Base-by-base conservation (phyloP, 2,329 filamentous ascomycete species). In the Diaporthe sp. region DNA sequence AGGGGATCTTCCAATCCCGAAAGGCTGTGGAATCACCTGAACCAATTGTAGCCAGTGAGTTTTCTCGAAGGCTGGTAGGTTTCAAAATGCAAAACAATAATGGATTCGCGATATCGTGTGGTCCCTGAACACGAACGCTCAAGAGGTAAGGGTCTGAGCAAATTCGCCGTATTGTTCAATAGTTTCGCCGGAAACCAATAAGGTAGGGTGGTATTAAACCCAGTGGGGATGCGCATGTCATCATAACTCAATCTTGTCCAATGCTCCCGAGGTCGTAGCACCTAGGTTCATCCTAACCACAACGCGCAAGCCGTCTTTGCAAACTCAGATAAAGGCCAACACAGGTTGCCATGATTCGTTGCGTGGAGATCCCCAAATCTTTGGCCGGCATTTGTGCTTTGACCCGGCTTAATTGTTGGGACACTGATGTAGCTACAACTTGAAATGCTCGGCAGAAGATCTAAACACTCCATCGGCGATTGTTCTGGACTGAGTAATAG, bases 171-270 rank as follows among this genome's bases (percentile, higher is more conserved):
- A 34, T 34, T 49, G 12, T n/a, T 37, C 63, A 37, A 51, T 12
- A 15, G 22, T 25, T 12, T 53, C 1, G 44, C 63, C 13, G 20
- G 37, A n/a, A 44, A 44, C 8, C 25, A 47, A n/a, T 13, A 8
- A 67, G 25, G 42, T 34, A 34, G 61, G 63, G 63, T 68, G 28
- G 63, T 51, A 68, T 53, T n/a, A 22, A n/a, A 34, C 22, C 39
- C 9, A n/a, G 20, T 37, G 17, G 20, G 20, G 15, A 17, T n/a
- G n/a, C 20, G 17, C 28, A 25, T 49, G 61, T 47, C 61, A 67
- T 34, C 61, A 34, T 42, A 67, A 67, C 61, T 37, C 44, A 51
- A 68, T 68, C 63, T 68, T 25, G 44, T 15, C 20, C 44, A 67
- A 34, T 34, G 28, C 61, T 63, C 34, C 34, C 34, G 34, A 34